phyloP scores from a whole-genome alignment of 352 stramenopile species.

The Globisporangium rhizosaccharum region DNA sequence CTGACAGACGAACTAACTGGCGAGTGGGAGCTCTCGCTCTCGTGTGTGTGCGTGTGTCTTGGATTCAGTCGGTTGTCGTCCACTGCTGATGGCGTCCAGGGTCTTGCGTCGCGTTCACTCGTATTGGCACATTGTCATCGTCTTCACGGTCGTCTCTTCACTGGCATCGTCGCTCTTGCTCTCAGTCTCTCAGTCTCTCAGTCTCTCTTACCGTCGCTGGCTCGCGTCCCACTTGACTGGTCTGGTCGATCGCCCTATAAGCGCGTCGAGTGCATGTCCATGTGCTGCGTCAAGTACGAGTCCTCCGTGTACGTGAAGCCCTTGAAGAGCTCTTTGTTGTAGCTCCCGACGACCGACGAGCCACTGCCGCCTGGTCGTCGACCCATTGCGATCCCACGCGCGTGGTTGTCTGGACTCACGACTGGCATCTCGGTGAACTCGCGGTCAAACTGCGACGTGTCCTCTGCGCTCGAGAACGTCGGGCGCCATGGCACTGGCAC shows the following conservation, averaged over 20 bases:
- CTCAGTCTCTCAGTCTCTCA: background rate
- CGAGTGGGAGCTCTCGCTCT: no score
- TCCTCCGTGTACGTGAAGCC: constrained; percentile 86
- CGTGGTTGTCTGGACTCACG: constrained; percentile 85
- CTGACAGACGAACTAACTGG: no score
- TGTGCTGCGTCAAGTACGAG: constrained; percentile 49
- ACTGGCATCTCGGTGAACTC: constrained; percentile 97
- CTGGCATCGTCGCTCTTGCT: constrained; percentile 2
- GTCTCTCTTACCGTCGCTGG: background rate
- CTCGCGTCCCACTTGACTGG: background rate
- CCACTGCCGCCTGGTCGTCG: constrained; percentile 32
- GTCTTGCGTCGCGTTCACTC: background rate
- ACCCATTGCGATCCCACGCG: constrained; percentile 54
- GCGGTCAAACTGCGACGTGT: constrained; percentile 97
- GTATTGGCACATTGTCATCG: background rate
- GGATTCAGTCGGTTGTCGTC: background rate
- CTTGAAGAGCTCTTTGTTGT: constrained; percentile 74
- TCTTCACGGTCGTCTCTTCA: constrained; percentile 1
- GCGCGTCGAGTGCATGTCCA: constrained; percentile 28
- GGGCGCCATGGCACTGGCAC: constrained; percentile 90
- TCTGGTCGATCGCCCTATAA: constrained; percentile 20
- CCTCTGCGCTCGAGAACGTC: constrained; percentile 88
- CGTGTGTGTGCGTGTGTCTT: background rate
- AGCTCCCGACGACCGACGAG: constrained; percentile 35
- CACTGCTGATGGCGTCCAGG: no score